Evolutionary conservation across 1,284 basidiomycete genomes (phyloP), one percentile per base, ranked within the genome.

Genomic region (Heimioporus retisporus): DNA sequence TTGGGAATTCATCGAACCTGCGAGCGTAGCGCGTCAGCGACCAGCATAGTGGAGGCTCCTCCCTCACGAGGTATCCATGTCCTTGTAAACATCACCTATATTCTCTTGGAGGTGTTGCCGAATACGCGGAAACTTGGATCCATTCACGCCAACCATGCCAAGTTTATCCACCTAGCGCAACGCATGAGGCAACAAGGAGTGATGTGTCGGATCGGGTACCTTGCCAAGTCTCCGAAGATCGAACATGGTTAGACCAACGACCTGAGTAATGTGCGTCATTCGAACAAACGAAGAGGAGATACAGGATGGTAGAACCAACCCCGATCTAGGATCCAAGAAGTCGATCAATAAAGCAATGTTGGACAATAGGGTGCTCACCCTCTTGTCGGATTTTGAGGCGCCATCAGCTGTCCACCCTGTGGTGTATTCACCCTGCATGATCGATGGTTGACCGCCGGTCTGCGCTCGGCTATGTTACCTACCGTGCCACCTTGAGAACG

Each of bases 361-460:
- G 42, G 16, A 23, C 23, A 57, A 18, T 48, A 63, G 44, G 44
- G 55, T 8, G 66, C 78, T 66, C 65, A 92, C 93, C 86, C 96
- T 97, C 83, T 97, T 97, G 84, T 97, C 96, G 13, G 95, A 96
- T 76, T 93, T 96, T 25, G 95, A 96, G 55, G 93, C 93, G n/a
- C 95, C 94, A 46, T 91, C 88, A 21, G 90, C 91, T 7, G 95
- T 96, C 91, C 94, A 97, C 77, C 96, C 96, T 61, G 96, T 97
- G 65, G 96, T 97, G 81, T 97, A 97, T 83, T 96, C 93, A 59
- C 93, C 93, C 91, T 92, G 21, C 28, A 40, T n/a, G 61, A 53
- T 40, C 46, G 61, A 55, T 57, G n/a, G 43, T 48, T 21, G 13
- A 42, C 44, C 31, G 50, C n/a, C 23, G 10, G 15, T 35, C 44